phyloP scores from a whole-genome alignment of 2,329 filamentous ascomycete genomes.

The Talaromyces rugulosus region DNA sequence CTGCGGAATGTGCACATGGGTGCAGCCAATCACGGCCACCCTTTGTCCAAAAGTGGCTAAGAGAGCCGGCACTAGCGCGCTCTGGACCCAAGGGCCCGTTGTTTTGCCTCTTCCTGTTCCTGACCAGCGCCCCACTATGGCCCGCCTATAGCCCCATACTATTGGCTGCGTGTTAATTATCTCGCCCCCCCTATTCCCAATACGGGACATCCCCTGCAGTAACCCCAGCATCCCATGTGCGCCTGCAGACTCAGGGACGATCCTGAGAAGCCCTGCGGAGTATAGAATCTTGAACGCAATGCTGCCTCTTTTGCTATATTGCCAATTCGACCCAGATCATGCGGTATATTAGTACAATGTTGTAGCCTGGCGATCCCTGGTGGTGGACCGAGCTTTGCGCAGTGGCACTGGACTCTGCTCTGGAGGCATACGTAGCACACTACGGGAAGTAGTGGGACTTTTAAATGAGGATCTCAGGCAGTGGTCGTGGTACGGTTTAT shows the following conservation, averaged over 20 bases:
- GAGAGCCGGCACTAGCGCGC: neutral
- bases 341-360: neutral
- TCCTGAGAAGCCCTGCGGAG: neutral
- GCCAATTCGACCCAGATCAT: neutral
- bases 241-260: neutral
- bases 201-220: constrained; percentile 1
- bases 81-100: constrained; percentile 1
- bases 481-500: neutral
- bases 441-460: constrained; percentile 3
- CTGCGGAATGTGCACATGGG: neutral
- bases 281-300: neutral
- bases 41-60: neutral
- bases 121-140: constrained; percentile 13
- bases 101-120: constrained; percentile 23
- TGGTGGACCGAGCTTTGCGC: constrained; percentile 12
- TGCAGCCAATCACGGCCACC: neutral
- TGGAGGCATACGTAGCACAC: neutral
- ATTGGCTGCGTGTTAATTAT: neutral
- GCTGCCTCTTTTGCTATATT: neutral
- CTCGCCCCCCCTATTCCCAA: neutral
- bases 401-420: neutral
- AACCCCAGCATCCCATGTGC: neutral
- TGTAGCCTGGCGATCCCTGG: neutral
- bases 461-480: neutral
- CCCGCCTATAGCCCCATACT: neutral